These are phyloP conservation scores for Coelastrella sp. DNA, from an alignment of 139 green algal species.

Conservation along the genomic window DNA sequence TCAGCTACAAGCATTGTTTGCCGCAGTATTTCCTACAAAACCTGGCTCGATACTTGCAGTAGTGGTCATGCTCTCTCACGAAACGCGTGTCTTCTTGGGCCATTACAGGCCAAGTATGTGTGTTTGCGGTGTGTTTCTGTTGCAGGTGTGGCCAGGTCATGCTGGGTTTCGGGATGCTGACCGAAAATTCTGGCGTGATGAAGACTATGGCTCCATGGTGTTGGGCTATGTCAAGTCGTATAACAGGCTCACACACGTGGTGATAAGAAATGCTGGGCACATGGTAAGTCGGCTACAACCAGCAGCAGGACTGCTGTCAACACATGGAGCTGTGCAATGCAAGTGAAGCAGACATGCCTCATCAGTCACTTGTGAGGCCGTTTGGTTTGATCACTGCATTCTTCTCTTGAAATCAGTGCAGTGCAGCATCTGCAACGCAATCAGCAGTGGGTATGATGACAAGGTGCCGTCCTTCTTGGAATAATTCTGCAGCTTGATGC, in stretches of 20 bases:
- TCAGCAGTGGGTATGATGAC: too few relatives aligned
- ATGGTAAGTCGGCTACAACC: slow-evolving; percentile 47
- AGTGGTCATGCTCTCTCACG: too few relatives aligned
- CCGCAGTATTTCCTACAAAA: too few relatives aligned
- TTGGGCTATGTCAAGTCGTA: slow-evolving; percentile 46
- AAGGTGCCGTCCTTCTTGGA: too few relatives aligned
- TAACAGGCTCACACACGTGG: slow-evolving; percentile 51
- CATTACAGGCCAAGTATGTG: too few relatives aligned
- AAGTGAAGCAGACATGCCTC: background rate
- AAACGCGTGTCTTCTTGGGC: too few relatives aligned
- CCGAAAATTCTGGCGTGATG: slow-evolving; percentile 42
- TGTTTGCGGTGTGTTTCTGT: background rate
- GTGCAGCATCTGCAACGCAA: too few relatives aligned
- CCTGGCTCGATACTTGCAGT: too few relatives aligned
- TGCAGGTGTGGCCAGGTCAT: slow-evolving; percentile 46
- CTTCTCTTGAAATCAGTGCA: background rate
- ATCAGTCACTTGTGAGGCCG: background rate
- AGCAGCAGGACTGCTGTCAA: background rate
- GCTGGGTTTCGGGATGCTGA: slow-evolving; percentile 33
- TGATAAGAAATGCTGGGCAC: slow-evolving; percentile 67
- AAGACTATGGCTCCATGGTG: background rate
- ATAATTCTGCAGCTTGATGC: too few relatives aligned
- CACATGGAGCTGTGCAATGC: background rate
- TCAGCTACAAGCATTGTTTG: background rate
- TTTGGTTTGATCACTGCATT: background rate